phyloP scores from a whole-genome alignment of 306 rosid genomes.

The Nissolia schottii region DNA sequence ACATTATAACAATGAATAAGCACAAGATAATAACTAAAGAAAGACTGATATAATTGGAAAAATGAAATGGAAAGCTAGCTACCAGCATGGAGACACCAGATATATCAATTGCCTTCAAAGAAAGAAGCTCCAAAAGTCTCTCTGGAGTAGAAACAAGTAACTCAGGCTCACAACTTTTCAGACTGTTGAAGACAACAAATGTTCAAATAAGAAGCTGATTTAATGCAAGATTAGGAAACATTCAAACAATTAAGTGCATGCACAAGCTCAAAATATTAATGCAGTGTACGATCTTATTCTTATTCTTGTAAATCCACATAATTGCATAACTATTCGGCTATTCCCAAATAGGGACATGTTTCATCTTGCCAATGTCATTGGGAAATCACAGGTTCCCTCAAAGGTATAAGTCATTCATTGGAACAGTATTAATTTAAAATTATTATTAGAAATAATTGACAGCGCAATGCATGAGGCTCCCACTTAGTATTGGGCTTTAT shows the following conservation, averaged over 20 bases:
- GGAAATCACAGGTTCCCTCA: not conserved
- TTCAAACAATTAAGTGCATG: not conserved
- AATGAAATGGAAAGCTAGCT: slow-evolving; percentile 30
- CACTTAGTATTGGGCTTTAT: no score
- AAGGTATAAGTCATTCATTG: slow-evolving; percentile 4
- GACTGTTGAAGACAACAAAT: slow-evolving; percentile 42
- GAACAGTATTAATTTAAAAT: not conserved
- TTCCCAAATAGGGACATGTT: not conserved
- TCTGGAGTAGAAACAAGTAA: slow-evolving; percentile 89
- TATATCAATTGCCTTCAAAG: slow-evolving; percentile 77
- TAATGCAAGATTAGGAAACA: not conserved
- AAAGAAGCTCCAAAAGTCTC: slow-evolving; percentile 87
- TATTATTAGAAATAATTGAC: no score
- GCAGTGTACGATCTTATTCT: not conserved
- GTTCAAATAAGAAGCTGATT: slow-evolving; percentile 23
- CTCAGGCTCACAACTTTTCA: slow-evolving; percentile 90
- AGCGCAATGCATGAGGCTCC: no score
- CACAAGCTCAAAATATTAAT: not conserved
- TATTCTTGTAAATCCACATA: not conserved
- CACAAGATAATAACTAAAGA: not conserved
- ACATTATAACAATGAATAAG: not conserved
- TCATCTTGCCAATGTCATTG: not conserved
- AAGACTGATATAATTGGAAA: not conserved
- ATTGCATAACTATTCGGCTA: not conserved
- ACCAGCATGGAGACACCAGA: slow-evolving; percentile 85